Conservation (phyloP, 2,329 filamentous ascomycete genomes). For the Trichoderma sp. region DNA sequence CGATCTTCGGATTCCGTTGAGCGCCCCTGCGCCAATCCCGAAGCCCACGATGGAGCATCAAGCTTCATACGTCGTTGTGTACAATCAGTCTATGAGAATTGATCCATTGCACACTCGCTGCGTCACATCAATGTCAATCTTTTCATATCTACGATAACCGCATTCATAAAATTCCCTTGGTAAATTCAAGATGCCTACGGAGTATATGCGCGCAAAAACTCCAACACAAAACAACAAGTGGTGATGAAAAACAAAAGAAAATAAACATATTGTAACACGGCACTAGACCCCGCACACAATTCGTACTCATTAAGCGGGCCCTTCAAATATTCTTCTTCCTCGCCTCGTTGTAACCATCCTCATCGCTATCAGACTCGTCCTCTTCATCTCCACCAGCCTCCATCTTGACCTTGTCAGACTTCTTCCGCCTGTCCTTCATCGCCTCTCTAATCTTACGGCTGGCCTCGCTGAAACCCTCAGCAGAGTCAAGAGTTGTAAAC, state of each 20-base stretch:
- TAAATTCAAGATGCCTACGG: neutral
- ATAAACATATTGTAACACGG: neutral
- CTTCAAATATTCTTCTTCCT: conserved; percentile 41
- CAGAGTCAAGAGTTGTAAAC: conserved; percentile 66
- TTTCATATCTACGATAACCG: neutral
- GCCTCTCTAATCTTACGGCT: conserved; percentile 79
- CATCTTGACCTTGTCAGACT: conserved; percentile 45
- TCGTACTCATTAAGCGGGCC: neutral
- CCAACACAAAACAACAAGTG: neutral
- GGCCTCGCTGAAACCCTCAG: conserved; percentile 76
- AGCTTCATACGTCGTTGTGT: neutral
- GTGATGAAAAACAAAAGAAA: neutral
- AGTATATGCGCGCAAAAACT: neutral
- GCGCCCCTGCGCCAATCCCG: neutral
- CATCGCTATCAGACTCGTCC: conserved; percentile 40
- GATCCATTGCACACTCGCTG: neutral
- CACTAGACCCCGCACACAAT: conserved; percentile 1
- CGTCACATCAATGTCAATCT: neutral
- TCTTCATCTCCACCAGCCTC: conserved; percentile 36
- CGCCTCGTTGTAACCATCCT: conserved; percentile 43
- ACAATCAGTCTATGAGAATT: neutral
- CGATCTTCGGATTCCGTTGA: neutral
- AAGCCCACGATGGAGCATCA: neutral
- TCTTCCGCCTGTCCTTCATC: conserved; percentile 65
- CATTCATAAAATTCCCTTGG: neutral